Base-by-base conservation (phyloP, 78 protist species). In the Tieghemostelium lacteum region DNA sequence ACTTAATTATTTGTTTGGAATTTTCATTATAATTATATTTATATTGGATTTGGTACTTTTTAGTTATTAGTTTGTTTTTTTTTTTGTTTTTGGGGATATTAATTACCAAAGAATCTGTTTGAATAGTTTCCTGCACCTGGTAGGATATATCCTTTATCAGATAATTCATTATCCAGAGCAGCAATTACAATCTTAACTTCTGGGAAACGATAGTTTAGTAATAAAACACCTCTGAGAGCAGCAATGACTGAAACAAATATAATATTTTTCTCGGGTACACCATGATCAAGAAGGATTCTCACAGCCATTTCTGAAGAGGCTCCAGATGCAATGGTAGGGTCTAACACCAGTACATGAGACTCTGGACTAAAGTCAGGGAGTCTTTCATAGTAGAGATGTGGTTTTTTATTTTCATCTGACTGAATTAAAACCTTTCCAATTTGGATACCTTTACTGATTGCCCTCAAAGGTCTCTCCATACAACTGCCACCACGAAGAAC, bases 361-460 rank as follows among this genome's bases (percentile, higher is more conserved):
- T 87, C 75, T n/a, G n/a, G n/a, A 19, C 36, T 40, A 20, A 77
- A 40, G 61, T 62, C 67, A 31, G 95, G 93, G 33, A 93, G 75
- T 39, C 75, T 75, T 70, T 65, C 93, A 75, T 93, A 93, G 75
- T 74, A 74, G 31, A 70, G 71, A 60, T 78, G 88, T 29, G 89
- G 89, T 62, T 85, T 69, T 31, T 67, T 95, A 17, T 61, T 91
- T 33, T 88, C 96, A 55, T 95, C 93, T 16, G 95, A 65, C 64
- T 94, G 96, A 73, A 96, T 96, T 60, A 96, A 89, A 66, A 96
- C 83, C 55, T 96, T 96, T 20, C 97, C 97, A 58, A 85, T 87
- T 42, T 93, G 85, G 42, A 96, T 93, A 70, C 78, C 94, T 36
- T 93, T 73, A 76, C 96, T 93, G 33, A 88, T 67, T 10, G 72